Conservation (phyloP, 768 basidiomycete species). For the Coprinopsis cinerea region DNA sequence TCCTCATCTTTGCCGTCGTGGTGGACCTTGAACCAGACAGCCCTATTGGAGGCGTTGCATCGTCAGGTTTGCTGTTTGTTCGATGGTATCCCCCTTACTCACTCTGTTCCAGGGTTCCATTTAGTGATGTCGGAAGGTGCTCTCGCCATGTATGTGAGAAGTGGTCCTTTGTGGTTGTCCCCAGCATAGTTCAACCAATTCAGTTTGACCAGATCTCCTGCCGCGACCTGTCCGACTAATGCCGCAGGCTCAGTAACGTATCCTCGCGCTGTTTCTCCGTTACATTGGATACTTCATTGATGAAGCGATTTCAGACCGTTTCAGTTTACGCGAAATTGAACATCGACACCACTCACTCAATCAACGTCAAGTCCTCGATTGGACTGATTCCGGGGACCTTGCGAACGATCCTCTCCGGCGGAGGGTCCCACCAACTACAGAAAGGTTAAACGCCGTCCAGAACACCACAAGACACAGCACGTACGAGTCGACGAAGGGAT, state of each 20-base stretch:
- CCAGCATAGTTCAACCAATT: conserved; percentile 25
- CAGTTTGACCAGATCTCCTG: conserved; percentile 31
- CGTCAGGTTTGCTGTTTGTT: not conserved
- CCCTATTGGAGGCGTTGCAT: conserved; percentile 18
- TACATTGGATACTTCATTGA: conserved; percentile 27
- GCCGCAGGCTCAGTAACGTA: conserved; percentile 23
- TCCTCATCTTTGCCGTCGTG: conserved; percentile 37
- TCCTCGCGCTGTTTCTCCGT: conserved; percentile 15
- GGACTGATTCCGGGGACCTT: conserved; percentile 38
- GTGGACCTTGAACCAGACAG: conserved; percentile 50
- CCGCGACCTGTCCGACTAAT: conserved; percentile 26
- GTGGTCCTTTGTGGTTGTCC: conserved; percentile 26
- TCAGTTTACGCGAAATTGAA: not conserved
- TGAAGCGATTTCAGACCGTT: not conserved
- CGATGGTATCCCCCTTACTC: conserved; percentile 7
- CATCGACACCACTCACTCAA: conserved; percentile 23
- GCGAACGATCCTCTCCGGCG: conserved; percentile 35
- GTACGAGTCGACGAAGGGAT: conserved; percentile 31
- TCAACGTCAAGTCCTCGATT: conserved; percentile 30
- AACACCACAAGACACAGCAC: not conserved
- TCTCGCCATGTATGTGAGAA: conserved; percentile 42
- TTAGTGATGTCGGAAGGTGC: conserved; percentile 39
- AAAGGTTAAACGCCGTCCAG: not conserved
- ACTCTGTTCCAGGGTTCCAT: conserved; percentile 38
- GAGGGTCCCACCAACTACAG: conserved; percentile 19